Percentiles rank a stretch among this genome's conserved stretches.
Evolutionary conservation across 306 rosid genomes (phyloP).

Genomic region (Lotus japonicus): DNA sequence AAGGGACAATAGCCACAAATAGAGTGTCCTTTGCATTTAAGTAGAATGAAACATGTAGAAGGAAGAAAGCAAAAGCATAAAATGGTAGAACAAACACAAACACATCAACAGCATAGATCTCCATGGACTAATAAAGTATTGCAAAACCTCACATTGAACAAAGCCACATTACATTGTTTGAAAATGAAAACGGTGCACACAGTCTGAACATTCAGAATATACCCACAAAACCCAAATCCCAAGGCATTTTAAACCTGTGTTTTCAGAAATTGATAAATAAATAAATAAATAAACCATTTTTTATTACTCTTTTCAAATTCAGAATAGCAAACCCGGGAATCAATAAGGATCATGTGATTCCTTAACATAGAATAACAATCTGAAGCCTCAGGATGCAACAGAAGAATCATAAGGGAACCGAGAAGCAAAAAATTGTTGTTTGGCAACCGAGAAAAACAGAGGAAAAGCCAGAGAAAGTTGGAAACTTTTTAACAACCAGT

Average conservation of each 20-base stretch:
- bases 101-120: conserved; percentile 30
- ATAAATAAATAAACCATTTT: background rate
- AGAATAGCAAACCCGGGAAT: background rate
- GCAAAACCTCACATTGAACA: background rate
- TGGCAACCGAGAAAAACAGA: conserved; percentile 26
- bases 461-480: conserved; percentile 18
- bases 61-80: background rate
- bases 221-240: conserved; percentile 27
- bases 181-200: background rate
- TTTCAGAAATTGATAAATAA: background rate
- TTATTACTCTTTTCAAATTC: background rate
- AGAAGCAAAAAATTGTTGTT: background rate
- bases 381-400: conserved; percentile 9
- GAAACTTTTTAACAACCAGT: conserved; percentile 11
- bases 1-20: conserved; percentile 10
- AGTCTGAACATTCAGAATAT: conserved; percentile 15
- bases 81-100: background rate
- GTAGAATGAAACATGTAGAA: background rate
- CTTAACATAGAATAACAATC: background rate
- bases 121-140: conserved; percentile 15
- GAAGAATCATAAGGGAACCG: background rate
- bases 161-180: background rate
- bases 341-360: conserved; percentile 19
- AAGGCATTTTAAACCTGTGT: conserved; percentile 8
- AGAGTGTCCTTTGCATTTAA: conserved; percentile 16